Evolutionary conservation across 1,284 basidiomycete species (phyloP).

Genomic region (Volvariella surrecta): DNA sequence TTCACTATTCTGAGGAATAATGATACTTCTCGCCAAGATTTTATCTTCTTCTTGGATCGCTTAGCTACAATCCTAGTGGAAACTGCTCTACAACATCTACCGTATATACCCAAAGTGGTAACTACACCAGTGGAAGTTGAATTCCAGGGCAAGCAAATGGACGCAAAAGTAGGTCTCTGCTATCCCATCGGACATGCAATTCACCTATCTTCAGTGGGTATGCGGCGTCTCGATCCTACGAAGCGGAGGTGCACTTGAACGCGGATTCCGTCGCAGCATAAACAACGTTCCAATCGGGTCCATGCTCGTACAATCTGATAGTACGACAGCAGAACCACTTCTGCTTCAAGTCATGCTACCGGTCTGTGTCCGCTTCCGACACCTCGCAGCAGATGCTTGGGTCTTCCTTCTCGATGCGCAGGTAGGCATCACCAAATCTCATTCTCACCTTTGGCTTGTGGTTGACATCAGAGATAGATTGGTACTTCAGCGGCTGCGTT

Average conservation of each 20-base stretch:
- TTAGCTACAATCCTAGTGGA: slow-evolving; percentile 83
- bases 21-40: slow-evolving; percentile 71
- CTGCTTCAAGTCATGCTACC: slow-evolving; percentile 82
- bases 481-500: slow-evolving; percentile 92
- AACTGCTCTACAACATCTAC: slow-evolving; percentile 75
- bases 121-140: slow-evolving; percentile 59
- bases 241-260: slow-evolving; percentile 85
- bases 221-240: slow-evolving; percentile 83
- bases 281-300: slow-evolving; percentile 85
- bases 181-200: slow-evolving; percentile 6
- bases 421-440: slow-evolving; percentile 27
- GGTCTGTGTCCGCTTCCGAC: slow-evolving; percentile 52
- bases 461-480: slow-evolving; percentile 42
- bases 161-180: slow-evolving; percentile 36
- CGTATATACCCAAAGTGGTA: slow-evolving; percentile 57
- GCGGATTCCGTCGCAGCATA: slow-evolving; percentile 84
- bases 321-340: slow-evolving; percentile 79
- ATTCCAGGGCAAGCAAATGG: slow-evolving; percentile 56
- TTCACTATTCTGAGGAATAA: slow-evolving; percentile 79
- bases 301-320: slow-evolving; percentile 86
- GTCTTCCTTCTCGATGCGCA: slow-evolving; percentile 93
- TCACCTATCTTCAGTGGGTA: slow-evolving; percentile 35
- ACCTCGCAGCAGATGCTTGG: slow-evolving; percentile 62
- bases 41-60: slow-evolving; percentile 84
- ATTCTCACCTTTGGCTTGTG: not conserved